Evolutionary conservation across 768 basidiomycete genomes (phyloP).

Genomic region (Chalciporus chontae): DNA sequence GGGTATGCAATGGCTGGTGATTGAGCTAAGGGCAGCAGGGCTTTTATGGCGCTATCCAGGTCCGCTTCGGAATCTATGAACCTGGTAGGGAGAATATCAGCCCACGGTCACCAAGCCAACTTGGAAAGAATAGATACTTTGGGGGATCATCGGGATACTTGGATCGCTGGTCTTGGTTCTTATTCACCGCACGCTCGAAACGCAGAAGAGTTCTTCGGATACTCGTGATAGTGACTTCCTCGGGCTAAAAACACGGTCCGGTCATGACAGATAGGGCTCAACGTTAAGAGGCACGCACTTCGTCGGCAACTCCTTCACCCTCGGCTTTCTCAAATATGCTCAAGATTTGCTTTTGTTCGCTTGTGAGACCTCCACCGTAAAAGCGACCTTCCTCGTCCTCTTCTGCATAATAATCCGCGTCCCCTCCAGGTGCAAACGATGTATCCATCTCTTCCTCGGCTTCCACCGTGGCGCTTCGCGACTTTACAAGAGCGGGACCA

Average conservation of each 20-base stretch:
- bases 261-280: background rate
- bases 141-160: constrained; percentile 91
- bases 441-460: constrained; percentile 41
- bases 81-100: constrained; percentile 40
- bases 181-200: constrained; percentile 87
- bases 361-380: constrained; percentile 90
- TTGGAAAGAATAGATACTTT: constrained; percentile 49
- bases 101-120: background rate
- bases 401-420: constrained; percentile 87
- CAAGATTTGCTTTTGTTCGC: constrained; percentile 91
- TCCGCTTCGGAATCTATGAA: constrained; percentile 99
- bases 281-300: constrained; percentile 45
- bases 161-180: constrained; percentile 95
- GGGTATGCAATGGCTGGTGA: constrained; percentile 81
- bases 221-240: constrained; percentile 63
- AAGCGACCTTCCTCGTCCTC: constrained; percentile 92
- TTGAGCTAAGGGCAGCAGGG: constrained; percentile 85
- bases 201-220: constrained; percentile 72
- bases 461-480: constrained; percentile 52
- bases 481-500: constrained; percentile 18
- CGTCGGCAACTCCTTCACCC: constrained; percentile 59
- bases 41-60: constrained; percentile 83
- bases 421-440: constrained; percentile 78
- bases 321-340: constrained; percentile 86
- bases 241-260: constrained; percentile 40